A percentile compares a stretch with the other conserved stretches of the same genome.
phyloP scores from a whole-genome alignment of 2,329 filamentous ascomycete genomes.

The Cordyceps tenuipes region DNA sequence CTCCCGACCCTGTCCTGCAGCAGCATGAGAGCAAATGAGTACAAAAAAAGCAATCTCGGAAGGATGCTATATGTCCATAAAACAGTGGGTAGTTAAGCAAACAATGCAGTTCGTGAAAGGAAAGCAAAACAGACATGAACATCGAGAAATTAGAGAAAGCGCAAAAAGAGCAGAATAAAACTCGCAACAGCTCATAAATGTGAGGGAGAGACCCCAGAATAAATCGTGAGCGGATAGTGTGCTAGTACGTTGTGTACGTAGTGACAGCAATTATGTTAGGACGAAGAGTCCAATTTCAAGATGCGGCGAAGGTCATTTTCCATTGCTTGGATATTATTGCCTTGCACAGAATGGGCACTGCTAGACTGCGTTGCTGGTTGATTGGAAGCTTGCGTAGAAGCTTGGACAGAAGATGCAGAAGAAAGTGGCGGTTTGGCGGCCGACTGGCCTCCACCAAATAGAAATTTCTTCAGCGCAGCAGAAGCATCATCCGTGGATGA shows the following conservation, averaged over 20 bases:
- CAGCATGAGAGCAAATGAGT: background rate
- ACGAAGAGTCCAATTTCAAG: slow-evolving; percentile 32
- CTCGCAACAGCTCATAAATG: background rate
- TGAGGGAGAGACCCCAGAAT: background rate
- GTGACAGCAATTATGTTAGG: background rate
- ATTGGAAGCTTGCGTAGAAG: background rate
- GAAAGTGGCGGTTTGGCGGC: background rate
- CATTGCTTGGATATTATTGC: slow-evolving; percentile 37
- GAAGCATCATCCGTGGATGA: slow-evolving; percentile 10
- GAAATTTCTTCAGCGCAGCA: slow-evolving; percentile 38
- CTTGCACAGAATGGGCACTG: slow-evolving; percentile 12
- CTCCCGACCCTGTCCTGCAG: background rate
- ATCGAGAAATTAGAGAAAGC: background rate
- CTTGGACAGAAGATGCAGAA: background rate
- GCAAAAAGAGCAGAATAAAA: background rate
- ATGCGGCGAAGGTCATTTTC: slow-evolving; percentile 47
- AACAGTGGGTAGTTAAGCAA: background rate
- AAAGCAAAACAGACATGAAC: slow-evolving; percentile 1
- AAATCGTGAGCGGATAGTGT: background rate
- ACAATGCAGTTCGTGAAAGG: background rate
- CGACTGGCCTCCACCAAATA: slow-evolving; percentile 34
- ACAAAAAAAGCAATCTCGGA: background rate
- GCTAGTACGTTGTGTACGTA: background rate
- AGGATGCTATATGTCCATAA: background rate
- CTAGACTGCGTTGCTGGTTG: slow-evolving; percentile 4